Conservation (phyloP, 306 rosid genomes). For the Trifolium repens region DNA sequence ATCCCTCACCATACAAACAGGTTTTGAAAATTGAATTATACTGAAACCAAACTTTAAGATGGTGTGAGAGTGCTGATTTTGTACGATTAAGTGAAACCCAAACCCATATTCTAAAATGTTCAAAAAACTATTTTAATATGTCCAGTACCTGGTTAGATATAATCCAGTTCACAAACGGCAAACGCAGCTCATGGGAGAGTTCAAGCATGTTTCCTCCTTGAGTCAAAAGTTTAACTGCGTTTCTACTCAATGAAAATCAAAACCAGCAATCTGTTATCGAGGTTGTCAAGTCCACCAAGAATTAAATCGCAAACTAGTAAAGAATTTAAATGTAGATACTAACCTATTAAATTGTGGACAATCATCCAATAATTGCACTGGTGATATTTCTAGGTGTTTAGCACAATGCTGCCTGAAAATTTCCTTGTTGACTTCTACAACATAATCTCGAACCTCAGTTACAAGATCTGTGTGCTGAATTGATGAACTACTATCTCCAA, state of each 20-base stretch:
- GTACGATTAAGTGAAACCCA: not conserved
- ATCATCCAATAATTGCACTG: conserved; percentile 76
- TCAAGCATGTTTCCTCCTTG: conserved; percentile 97
- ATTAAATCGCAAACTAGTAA: conserved; percentile 28
- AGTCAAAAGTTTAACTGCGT: conserved; percentile 88
- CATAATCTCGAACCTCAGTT: conserved; percentile 86
- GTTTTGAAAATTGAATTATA: not conserved
- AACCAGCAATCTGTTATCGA: conserved; percentile 41
- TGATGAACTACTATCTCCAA: conserved; percentile 57
- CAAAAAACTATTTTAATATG: not conserved
- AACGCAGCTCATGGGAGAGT: conserved; percentile 87
- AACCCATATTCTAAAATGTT: conserved; percentile 2
- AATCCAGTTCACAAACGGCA: conserved; percentile 84
- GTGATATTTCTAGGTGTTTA: conserved; percentile 73
- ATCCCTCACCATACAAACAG: not conserved
- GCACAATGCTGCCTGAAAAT: conserved; percentile 88
- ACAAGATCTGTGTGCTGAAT: conserved; percentile 68
- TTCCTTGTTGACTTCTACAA: conserved; percentile 70
- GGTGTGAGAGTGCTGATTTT: not conserved
- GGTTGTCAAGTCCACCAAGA: conserved; percentile 26
- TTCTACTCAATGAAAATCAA: conserved; percentile 59
- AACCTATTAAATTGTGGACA: conserved; percentile 78
- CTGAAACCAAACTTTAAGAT: not conserved
- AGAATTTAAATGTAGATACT: conserved; percentile 32
- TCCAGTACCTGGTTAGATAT: conserved; percentile 73